phyloP scores from a whole-genome alignment of 192 early-diverging fungal species.

The Haplosporangium gracile region DNA sequence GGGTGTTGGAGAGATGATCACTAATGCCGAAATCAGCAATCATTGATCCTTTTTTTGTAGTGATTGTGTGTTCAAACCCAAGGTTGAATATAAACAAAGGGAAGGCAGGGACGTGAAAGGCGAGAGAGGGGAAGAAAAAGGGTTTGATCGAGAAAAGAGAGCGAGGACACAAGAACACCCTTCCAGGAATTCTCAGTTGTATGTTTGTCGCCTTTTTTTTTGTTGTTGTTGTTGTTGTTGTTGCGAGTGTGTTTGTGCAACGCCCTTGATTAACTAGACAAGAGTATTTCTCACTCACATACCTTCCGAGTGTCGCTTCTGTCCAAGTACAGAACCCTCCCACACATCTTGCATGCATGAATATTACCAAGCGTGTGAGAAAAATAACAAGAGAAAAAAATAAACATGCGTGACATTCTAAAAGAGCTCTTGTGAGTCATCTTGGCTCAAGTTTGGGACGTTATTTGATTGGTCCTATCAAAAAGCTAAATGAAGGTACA shows the following conservation, averaged over 20 bases:
- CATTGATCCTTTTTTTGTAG: no score
- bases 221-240: neutral
- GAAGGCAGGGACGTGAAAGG: no score
- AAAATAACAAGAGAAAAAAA: neutral
- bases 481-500: no score
- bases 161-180: neutral
- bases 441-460: constrained; percentile 4
- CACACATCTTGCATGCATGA: neutral
- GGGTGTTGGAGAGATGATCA: no score
- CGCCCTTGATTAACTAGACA: neutral
- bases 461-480: neutral
- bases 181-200: neutral
- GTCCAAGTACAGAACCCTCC: neutral
- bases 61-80: neutral
- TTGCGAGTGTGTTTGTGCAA: neutral
- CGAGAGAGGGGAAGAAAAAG: no score
- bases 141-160: no score
- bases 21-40: no score
- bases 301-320: constrained; percentile 8
- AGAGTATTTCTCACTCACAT: constrained; percentile 7
- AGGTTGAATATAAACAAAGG: no score
- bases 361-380: neutral
- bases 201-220: neutral
- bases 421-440: neutral
- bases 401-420: neutral